Conservation (phyloP, 2,329 filamentous ascomycete genomes). For the Exophiala sideris region DNA sequence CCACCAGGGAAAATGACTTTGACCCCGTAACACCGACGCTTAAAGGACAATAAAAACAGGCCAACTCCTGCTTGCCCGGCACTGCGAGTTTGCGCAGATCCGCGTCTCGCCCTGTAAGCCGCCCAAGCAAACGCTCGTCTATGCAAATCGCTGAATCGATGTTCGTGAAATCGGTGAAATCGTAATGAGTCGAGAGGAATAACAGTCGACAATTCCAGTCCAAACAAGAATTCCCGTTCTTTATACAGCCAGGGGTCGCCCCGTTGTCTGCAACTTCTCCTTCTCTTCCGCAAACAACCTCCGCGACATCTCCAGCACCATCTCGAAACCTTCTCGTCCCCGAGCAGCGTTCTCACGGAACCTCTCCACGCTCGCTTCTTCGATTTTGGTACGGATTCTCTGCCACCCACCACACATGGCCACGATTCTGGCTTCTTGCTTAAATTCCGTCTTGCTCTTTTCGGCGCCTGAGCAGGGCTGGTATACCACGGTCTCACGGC, state of each 20-base stretch:
- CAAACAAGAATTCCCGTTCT: neutral
- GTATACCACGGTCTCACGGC: conserved; percentile 91
- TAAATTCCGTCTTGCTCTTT: conserved; percentile 68
- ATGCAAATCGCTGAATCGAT: conserved; percentile 1
- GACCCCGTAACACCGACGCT: no score
- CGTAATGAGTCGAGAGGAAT: neutral
- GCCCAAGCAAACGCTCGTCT: no score
- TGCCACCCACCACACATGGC: conserved; percentile 96
- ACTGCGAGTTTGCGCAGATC: no score
- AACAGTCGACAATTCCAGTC: no score
- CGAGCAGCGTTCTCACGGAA: conserved; percentile 90
- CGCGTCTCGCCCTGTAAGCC: no score
- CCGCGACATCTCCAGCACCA: conserved; percentile 87
- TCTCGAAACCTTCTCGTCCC: conserved; percentile 91
- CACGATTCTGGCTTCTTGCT: conserved; percentile 87
- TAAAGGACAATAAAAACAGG: no score
- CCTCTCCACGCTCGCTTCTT: conserved; percentile 81
- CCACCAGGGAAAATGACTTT: no score
- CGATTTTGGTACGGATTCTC: conserved; percentile 92
- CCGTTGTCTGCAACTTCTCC: conserved; percentile 49
- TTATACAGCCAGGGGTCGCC: conserved; percentile 16
- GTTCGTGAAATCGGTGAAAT: conserved; percentile 10
- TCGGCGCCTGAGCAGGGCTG: conserved; percentile 55
- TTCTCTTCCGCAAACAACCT: conserved; percentile 88
- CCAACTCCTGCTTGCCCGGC: no score